Conservation (phyloP, 202 grass and related monocot genomes). For the Panicum hallii region DNA sequence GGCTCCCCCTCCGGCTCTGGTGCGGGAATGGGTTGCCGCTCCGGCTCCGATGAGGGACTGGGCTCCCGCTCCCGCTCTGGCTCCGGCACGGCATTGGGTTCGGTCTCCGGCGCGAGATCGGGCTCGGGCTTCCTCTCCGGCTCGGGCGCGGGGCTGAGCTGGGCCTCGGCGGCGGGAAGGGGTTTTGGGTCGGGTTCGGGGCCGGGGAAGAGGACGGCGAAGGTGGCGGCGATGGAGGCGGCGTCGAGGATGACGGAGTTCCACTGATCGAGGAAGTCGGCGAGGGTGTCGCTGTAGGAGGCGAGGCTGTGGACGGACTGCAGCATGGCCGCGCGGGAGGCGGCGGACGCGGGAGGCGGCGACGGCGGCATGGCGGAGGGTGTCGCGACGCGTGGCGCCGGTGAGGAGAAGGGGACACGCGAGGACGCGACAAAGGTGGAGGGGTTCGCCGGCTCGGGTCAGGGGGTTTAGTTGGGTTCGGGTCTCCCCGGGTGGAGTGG, state of each 20-base stretch:
- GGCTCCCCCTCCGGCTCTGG: background rate
- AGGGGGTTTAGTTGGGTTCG: no score
- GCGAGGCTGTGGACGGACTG: constrained; percentile 35
- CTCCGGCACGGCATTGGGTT: background rate
- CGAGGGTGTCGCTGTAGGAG: constrained; percentile 41
- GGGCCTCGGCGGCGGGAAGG: background rate
- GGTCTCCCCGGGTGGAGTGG: no score
- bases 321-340: background rate
- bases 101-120: background rate
- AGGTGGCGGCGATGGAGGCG: constrained; percentile 51
- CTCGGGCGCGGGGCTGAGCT: background rate
- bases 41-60: background rate
- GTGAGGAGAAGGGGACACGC: background rate
- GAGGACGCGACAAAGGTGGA: no score
- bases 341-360: background rate
- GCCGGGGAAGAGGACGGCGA: constrained; percentile 33
- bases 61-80: background rate
- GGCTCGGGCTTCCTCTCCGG: background rate
- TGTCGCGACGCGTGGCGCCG: background rate
- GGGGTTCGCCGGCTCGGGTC: no score
- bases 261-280: constrained; percentile 61
- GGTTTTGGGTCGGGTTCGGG: constrained; percentile 10
- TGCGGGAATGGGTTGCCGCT: background rate
- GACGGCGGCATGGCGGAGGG: background rate
- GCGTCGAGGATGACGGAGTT: constrained; percentile 39